Base-by-base conservation (phyloP, 192 early-diverging fungal genomes). In the Ambispora gerdemannii region DNA sequence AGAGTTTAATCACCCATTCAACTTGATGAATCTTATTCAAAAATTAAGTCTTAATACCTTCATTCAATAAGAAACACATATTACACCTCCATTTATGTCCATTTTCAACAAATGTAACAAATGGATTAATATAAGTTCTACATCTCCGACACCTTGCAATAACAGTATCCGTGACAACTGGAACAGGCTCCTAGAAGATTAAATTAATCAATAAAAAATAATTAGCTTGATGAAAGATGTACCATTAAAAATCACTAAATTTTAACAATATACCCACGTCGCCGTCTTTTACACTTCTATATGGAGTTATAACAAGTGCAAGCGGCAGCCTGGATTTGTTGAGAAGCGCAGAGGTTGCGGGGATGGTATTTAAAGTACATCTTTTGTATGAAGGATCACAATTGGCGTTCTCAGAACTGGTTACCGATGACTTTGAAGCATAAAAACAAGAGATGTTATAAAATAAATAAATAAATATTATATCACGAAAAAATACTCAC, bases 11-110 rank as follows among this genome's bases (percentile, higher is more conserved):
- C 53, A 28, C 7, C 15, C 3, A 61, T 60, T 11, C 33, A 0
- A n/a, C 1, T 4, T n/a, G 22, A 51, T 33, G 36, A 27, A 28
- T 55, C 56, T 73, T 31, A 55, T 49, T 15, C 15, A 32, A 61
- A n/a, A 59, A 34, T 24, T n/a, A 30, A 24, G 32, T 20, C 11
- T 13, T 36, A 76, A 60, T 75, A 89, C 90, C 89, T 74, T 98
- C 95, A 73, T 98, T 98, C 73, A 86, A 85, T 20, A 95, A 81
- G 67, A 87, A 90, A 77, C 96, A 98, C 82, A 97, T 82, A 76
- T 96, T 96, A 77, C 96, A 98, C 77, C 90, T 91, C 96, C 96
- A 98, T 38, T 93, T 85, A 47, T 93, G 90, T 10, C 95, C 96
- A 53, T 96, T 93, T 67, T 98, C 96, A 0, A 93, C 88, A 84